Conservation (phyloP, 1,284 basidiomycete species). For the Pyrrhoderma lamaoense region DNA sequence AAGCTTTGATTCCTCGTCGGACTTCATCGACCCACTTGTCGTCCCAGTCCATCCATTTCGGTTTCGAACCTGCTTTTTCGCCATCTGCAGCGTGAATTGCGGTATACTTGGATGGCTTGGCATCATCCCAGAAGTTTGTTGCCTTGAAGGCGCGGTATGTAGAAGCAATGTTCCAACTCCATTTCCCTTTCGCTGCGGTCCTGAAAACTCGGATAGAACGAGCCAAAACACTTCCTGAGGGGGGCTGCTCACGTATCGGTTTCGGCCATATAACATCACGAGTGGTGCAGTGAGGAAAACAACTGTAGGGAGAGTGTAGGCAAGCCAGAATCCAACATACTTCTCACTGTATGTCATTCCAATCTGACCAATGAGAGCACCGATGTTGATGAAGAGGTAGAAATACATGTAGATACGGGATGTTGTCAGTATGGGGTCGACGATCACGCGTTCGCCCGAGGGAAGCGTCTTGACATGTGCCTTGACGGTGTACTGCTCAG, state of each 20-base stretch:
- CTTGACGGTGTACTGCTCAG: slow-evolving; percentile 67
- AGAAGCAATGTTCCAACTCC: slow-evolving; percentile 49
- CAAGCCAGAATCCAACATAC: slow-evolving; percentile 69
- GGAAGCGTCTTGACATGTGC: slow-evolving; percentile 44
- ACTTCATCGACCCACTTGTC: slow-evolving; percentile 83
- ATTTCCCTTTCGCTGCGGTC: slow-evolving; percentile 46
- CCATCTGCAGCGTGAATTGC: slow-evolving; percentile 19
- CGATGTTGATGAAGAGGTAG: slow-evolving; percentile 75
- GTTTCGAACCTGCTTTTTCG: slow-evolving; percentile 40
- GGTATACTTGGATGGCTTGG: slow-evolving; percentile 54
- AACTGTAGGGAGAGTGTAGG: slow-evolving; percentile 61
- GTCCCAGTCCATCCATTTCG: slow-evolving; percentile 68
- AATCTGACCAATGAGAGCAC: slow-evolving; percentile 65
- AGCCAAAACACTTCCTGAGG: slow-evolving; percentile 70
- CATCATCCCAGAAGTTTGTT: slow-evolving; percentile 72
- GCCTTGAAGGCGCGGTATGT: slow-evolving; percentile 44
- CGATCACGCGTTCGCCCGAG: slow-evolving; percentile 70
- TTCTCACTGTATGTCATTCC: slow-evolving; percentile 70
- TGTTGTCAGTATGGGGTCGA: slow-evolving; percentile 72
- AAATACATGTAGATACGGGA: slow-evolving; percentile 75
- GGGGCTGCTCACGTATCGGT: slow-evolving; percentile 59
- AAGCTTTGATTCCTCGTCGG: slow-evolving; percentile 76
- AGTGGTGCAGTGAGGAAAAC: slow-evolving; percentile 66
- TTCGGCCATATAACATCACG: slow-evolving; percentile 60
- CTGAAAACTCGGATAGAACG: slow-evolving; percentile 44